phyloP scores from a whole-genome alignment of 2,329 filamentous ascomycete species.

The Cladophialophora psammophila region DNA sequence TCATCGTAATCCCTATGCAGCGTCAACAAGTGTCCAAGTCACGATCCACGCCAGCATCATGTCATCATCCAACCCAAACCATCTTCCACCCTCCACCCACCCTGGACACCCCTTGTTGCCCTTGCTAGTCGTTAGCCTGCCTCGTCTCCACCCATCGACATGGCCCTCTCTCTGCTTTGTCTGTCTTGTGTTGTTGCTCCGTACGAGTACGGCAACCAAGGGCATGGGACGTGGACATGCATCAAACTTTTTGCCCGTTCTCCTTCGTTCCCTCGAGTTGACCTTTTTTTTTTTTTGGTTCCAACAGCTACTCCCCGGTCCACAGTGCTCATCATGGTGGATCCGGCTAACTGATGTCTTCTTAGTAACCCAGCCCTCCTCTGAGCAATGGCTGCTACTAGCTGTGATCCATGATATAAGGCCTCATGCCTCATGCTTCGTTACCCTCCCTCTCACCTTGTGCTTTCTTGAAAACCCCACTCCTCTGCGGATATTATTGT shows the following conservation, averaged over 20 bases:
- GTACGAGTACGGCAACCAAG: slow-evolving; percentile 24
- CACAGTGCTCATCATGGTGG: slow-evolving; percentile 17
- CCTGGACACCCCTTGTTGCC: background rate
- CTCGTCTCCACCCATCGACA: background rate
- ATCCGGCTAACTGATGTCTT: slow-evolving; percentile 15
- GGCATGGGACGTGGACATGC: slow-evolving; percentile 1
- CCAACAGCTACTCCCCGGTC: background rate
- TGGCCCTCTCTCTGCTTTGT: slow-evolving; percentile 5
- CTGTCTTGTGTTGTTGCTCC: slow-evolving; percentile 8
- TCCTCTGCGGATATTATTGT: slow-evolving; percentile 7
- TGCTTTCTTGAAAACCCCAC: slow-evolving; percentile 11
- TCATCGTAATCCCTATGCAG: slow-evolving; percentile 24
- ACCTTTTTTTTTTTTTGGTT: slow-evolving; percentile 1
- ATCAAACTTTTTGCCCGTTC: slow-evolving; percentile 25
- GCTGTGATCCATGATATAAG: slow-evolving; percentile 29
- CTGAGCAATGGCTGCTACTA: background rate
- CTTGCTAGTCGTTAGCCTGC: slow-evolving; percentile 15
- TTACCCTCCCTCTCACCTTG: slow-evolving; percentile 18
- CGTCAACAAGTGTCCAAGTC: slow-evolving; percentile 14
- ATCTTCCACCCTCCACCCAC: background rate
- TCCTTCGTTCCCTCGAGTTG: slow-evolving; percentile 5
- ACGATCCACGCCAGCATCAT: slow-evolving; percentile 23
- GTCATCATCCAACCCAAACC: slow-evolving; percentile 21
- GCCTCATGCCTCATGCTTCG: slow-evolving; percentile 30
- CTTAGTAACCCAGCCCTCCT: slow-evolving; percentile 32